These are phyloP conservation scores for Serendipita sp. DNA, from an alignment of 1,284 basidiomycete species.

Conservation along the genomic window DNA sequence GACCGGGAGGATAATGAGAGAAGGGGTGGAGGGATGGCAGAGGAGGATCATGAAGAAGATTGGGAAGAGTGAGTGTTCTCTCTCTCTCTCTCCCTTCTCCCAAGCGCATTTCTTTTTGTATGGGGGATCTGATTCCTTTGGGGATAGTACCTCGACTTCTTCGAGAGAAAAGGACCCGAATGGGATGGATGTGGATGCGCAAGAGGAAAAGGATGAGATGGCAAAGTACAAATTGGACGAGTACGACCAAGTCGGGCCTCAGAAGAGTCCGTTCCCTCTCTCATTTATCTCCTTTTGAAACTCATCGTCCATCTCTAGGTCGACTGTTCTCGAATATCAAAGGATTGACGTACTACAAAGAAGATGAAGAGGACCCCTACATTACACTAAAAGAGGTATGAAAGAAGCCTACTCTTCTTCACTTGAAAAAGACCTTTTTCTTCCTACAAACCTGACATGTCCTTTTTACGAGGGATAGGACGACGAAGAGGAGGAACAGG, in stretches of 20 bases:
- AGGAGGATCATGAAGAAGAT: slow-evolving; percentile 19
- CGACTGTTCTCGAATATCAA: slow-evolving; percentile 93
- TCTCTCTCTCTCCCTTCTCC: slow-evolving; percentile 10
- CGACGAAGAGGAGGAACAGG: slow-evolving; percentile 69
- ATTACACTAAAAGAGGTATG: slow-evolving; percentile 84
- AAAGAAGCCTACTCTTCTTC: slow-evolving; percentile 16
- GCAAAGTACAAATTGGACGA: slow-evolving; percentile 84
- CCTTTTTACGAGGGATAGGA: slow-evolving; percentile 29
- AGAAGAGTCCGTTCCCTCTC: slow-evolving; percentile 34
- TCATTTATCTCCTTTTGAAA: neutral
- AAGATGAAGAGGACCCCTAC: slow-evolving; percentile 92
- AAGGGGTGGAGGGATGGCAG: slow-evolving; percentile 20
- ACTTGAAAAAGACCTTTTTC: neutral
- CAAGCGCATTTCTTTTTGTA: no score
- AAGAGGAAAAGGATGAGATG: slow-evolving; percentile 58
- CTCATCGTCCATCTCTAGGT: slow-evolving; percentile 32
- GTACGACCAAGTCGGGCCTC: slow-evolving; percentile 76
- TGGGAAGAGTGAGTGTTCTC: slow-evolving; percentile 71
- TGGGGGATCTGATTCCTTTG: no score
- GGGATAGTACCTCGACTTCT: no score
- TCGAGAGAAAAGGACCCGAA: slow-evolving; percentile 38
- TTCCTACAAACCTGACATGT: neutral
- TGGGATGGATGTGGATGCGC: slow-evolving; percentile 28
- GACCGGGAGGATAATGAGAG: slow-evolving; percentile 22
- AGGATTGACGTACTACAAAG: slow-evolving; percentile 80